phyloP scores from a whole-genome alignment of 1,139 yeast species.

The Saccharomycopsis hybrid region DNA sequence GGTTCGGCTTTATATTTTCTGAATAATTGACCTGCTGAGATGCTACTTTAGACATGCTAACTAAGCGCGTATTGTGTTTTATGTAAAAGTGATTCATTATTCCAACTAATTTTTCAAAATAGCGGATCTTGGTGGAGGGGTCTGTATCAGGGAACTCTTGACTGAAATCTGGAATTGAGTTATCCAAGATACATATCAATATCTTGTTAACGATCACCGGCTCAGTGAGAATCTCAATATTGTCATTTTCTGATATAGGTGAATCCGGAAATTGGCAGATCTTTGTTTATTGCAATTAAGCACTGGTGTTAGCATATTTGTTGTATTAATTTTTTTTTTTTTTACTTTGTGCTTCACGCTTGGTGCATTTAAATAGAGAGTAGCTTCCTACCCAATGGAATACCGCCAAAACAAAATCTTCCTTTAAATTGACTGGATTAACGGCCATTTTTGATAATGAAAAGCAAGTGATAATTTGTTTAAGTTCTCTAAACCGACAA shows the following conservation, averaged over 20 bases:
- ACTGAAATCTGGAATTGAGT: not conserved
- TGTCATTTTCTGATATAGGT: not conserved
- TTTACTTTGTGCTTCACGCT: no score
- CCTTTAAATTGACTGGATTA: not conserved
- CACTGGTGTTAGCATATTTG: no score
- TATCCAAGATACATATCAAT: not conserved
- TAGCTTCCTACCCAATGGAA: slow-evolving; percentile 1
- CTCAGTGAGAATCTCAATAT: not conserved
- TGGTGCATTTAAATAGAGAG: not conserved
- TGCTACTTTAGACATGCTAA: not conserved
- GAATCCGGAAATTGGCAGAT: not conserved
- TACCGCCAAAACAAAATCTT: slow-evolving; percentile 1
- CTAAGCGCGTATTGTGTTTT: not conserved
- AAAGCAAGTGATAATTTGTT: no score
- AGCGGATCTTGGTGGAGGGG: not conserved
- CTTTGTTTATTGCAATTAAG: not conserved
- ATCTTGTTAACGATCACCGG: not conserved
- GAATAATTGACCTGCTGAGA: no score
- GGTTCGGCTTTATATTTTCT: not conserved
- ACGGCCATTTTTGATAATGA: not conserved
- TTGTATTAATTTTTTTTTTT: no score
- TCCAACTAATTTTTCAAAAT: slow-evolving; percentile 3
- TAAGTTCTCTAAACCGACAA: no score
- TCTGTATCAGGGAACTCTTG: not conserved
- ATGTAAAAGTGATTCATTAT: slow-evolving; percentile 2